phyloP scores from a whole-genome alignment of 108 stramenopile genomes.

The Stephanodiscus minutulus region DNA sequence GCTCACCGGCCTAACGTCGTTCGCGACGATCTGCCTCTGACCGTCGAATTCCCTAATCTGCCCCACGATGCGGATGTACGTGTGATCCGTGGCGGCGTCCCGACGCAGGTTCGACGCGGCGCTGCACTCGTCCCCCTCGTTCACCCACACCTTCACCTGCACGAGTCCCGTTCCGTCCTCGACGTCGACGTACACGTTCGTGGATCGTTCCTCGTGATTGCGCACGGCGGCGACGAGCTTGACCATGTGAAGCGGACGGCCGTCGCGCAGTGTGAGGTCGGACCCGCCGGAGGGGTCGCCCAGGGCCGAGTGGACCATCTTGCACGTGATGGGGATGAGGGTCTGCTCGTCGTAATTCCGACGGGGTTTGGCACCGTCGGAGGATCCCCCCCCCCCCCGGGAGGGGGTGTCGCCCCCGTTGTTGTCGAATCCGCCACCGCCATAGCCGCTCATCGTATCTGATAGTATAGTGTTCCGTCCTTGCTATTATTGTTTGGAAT shows the following conservation, averaged over 20 bases:
- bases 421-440: constrained; percentile 20
- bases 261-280: constrained; percentile 61
- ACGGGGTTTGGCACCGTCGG: constrained; percentile 34
- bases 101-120: constrained; percentile 54
- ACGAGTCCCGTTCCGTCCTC: constrained; percentile 90
- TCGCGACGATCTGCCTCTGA: constrained; percentile 62
- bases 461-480: no score
- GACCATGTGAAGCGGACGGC: constrained; percentile 68
- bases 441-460: no score
- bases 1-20: constrained; percentile 60
- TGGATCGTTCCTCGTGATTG: constrained; percentile 47
- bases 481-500: no score
- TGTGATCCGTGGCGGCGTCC: constrained; percentile 50
- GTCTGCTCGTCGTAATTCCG: constrained; percentile 82
- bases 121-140: constrained; percentile 61
- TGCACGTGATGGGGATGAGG: constrained; percentile 73
- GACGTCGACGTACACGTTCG: constrained; percentile 63
- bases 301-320: constrained; percentile 54
- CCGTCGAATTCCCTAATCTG: constrained; percentile 78
- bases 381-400: constrained; percentile 1
- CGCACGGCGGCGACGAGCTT: constrained; percentile 79
- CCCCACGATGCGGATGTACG: constrained; percentile 76
- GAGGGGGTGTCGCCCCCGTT: constrained; percentile 25
- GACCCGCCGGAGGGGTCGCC: constrained; percentile 43
- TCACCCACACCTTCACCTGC: constrained; percentile 76